Conservation (phyloP, 2,329 filamentous ascomycete species). For the Ophiostoma tasmaniense region DNA sequence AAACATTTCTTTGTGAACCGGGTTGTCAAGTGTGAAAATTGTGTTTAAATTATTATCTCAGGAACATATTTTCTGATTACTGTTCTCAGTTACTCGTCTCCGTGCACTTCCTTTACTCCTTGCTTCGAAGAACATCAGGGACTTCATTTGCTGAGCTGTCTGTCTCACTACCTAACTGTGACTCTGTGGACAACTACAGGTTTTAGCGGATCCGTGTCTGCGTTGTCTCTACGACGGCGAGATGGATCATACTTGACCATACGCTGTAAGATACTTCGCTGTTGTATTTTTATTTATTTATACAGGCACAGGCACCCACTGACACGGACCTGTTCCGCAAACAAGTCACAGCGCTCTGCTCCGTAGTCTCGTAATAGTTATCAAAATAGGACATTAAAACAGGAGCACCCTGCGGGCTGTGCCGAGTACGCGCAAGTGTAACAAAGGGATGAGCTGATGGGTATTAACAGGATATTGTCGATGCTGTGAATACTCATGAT, state of each 20-base stretch:
- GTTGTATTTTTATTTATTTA: not conserved
- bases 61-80: not conserved
- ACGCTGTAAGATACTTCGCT: not conserved
- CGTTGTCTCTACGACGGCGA: not conserved
- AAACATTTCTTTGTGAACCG: not conserved
- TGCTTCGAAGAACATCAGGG: not conserved
- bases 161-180: not conserved
- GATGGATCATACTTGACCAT: not conserved
- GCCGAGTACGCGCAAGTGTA: slow-evolving; percentile 3
- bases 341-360: not conserved
- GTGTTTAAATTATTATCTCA: too few relatives aligned
- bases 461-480: not conserved
- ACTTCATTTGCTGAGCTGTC: not conserved
- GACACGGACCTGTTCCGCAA: not conserved
- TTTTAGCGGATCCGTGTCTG: not conserved
- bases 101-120: not conserved
- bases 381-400: not conserved
- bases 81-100: not conserved
- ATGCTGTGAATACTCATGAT: not conserved
- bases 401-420: slow-evolving; percentile 6
- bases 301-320: not conserved
- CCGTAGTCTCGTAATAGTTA: not conserved
- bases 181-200: not conserved
- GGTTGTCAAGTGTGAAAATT: not conserved
- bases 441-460: slow-evolving; percentile 4